phyloP scores from a whole-genome alignment of 805 yeast genomes.

The Kuraishia cidri region DNA sequence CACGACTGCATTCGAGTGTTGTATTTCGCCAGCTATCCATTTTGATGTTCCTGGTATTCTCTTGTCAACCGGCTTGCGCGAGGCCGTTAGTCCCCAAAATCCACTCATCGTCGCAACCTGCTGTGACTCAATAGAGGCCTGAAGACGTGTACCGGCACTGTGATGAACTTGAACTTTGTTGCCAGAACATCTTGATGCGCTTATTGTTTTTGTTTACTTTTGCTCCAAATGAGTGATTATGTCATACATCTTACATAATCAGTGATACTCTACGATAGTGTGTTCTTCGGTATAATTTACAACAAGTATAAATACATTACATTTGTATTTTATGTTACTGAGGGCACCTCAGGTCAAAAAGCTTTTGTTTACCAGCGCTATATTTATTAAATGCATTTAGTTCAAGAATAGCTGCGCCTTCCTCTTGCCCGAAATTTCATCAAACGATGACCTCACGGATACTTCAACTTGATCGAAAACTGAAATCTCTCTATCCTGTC shows the following conservation, averaged over 20 bases:
- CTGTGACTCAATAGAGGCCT: too few species aligned
- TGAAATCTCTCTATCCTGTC: slow-evolving; percentile 29
- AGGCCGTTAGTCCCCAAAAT: slow-evolving; percentile 7
- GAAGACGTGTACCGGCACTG: too few species aligned
- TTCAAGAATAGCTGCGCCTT: slow-evolving; percentile 69
- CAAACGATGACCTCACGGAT: slow-evolving; percentile 71
- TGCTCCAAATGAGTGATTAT: not conserved
- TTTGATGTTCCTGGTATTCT: slow-evolving; percentile 39
- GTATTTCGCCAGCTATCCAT: slow-evolving; percentile 39
- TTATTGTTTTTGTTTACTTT: slow-evolving; percentile 1
- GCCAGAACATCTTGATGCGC: too few species aligned
- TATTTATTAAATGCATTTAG: slow-evolving; percentile 13
- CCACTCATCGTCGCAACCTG: too few species aligned
- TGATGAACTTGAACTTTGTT: too few species aligned
- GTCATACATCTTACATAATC: not conserved
- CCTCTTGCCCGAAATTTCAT: slow-evolving; percentile 86
- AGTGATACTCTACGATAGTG: too few species aligned
- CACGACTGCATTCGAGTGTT: slow-evolving; percentile 26
- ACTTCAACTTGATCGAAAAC: slow-evolving; percentile 86
- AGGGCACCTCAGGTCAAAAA: too few species aligned
- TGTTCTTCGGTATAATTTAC: not conserved
- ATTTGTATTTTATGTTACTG: not conserved
- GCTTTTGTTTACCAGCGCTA: too few species aligned
- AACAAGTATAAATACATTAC: not conserved
- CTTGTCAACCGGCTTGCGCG: slow-evolving; percentile 1